Conservation (phyloP, 1,139 yeast species). For the Spencermartinsiella ligniputridi region DNA sequence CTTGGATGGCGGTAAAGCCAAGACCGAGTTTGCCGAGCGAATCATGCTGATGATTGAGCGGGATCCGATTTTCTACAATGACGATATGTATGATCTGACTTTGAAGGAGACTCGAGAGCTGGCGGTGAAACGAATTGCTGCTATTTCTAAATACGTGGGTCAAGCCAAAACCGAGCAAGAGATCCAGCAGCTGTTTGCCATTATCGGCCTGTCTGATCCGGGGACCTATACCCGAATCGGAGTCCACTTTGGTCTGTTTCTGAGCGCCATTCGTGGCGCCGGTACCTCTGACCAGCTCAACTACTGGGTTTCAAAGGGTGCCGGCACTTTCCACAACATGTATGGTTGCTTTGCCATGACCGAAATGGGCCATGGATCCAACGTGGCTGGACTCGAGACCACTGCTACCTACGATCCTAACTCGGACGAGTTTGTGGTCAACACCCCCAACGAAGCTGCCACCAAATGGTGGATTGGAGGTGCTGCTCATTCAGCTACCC, state of each 20-base stretch:
- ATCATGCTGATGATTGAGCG: conserved; percentile 47
- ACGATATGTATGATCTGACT: conserved; percentile 49
- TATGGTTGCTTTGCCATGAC: conserved; percentile 96
- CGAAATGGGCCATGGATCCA: conserved; percentile 90
- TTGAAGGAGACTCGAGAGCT: conserved; percentile 48
- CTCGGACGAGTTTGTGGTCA: conserved; percentile 64
- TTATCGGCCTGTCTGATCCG: conserved; percentile 48
- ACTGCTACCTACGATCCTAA: conserved; percentile 72
- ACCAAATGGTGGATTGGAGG: conserved; percentile 99
- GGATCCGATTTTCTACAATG: conserved; percentile 51
- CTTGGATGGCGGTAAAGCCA: conserved; percentile 50
- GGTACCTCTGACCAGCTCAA: conserved; percentile 57
- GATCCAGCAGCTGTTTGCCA: conserved; percentile 35
- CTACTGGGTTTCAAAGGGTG: conserved; percentile 77
- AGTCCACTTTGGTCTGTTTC: conserved; percentile 67
- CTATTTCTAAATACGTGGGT: conserved; percentile 46
- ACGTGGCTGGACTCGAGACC: conserved; percentile 90
- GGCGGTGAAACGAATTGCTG: conserved; percentile 48
- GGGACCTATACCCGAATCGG: conserved; percentile 64
- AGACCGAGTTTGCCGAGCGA: conserved; percentile 43
- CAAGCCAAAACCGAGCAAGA: conserved; percentile 41
- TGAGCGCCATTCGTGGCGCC: conserved; percentile 65
- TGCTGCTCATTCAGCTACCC: conserved; percentile 91
- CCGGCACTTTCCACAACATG: conserved; percentile 56
- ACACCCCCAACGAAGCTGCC: conserved; percentile 87